Percentiles rank a stretch among this genome's conserved stretches.
phyloP scores from a whole-genome alignment of 2,329 filamentous ascomycete genomes.

The Xenosphaeropsis pyriputrescens region DNA sequence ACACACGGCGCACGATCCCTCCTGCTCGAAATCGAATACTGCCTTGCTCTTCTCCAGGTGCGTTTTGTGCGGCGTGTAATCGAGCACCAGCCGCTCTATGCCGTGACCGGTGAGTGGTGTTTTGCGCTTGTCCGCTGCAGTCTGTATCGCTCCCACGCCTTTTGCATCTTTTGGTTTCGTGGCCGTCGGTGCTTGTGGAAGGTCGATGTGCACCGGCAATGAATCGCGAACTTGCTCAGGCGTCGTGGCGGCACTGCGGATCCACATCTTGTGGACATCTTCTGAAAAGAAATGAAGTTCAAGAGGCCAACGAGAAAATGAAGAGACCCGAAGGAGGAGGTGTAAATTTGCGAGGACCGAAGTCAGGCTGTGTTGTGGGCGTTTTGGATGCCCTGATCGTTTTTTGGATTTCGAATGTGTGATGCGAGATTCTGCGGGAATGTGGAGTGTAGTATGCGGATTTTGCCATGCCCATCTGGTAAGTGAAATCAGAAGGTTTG shows the following conservation, averaged over 20 bases:
- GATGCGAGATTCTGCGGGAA: slow-evolving; percentile 48
- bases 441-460: slow-evolving; percentile 66
- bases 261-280: slow-evolving; percentile 59
- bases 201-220: slow-evolving; percentile 11
- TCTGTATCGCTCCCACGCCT: slow-evolving; percentile 2
- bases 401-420: slow-evolving; percentile 34
- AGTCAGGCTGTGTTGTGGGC: slow-evolving; percentile 43
- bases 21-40: slow-evolving; percentile 38
- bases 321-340: slow-evolving; percentile 61
- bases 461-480: slow-evolving; percentile 84
- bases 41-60: slow-evolving; percentile 40
- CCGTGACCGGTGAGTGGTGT: slow-evolving; percentile 21
- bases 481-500: too few relatives aligned
- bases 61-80: slow-evolving; percentile 35
- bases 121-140: slow-evolving; percentile 1
- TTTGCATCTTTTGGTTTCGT: background rate
- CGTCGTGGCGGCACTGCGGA: slow-evolving; percentile 33
- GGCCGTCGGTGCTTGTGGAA: slow-evolving; percentile 2
- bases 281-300: slow-evolving; percentile 62
- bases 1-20: slow-evolving; percentile 41
- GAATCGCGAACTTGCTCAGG: slow-evolving; percentile 9
- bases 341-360: slow-evolving; percentile 71
- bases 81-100: slow-evolving; percentile 37
- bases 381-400: slow-evolving; percentile 35
- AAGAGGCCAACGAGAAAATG: slow-evolving; percentile 75